A percentile compares a stretch with the other conserved stretches of the same genome.
phyloP scores from a whole-genome alignment of 306 rosid species.

The Fagus sylvatica region DNA sequence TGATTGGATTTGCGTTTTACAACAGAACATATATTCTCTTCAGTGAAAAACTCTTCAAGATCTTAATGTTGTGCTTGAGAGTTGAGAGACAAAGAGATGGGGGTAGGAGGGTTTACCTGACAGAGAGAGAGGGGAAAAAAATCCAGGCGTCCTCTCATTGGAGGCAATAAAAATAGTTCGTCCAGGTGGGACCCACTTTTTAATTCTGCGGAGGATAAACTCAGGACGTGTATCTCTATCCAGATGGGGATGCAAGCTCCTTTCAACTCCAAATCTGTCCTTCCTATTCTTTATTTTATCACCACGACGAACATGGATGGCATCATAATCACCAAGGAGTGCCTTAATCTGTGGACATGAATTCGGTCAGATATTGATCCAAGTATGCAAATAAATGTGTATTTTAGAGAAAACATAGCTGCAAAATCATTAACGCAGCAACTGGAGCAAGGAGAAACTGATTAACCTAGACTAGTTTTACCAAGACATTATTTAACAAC shows the following conservation, averaged over 20 bases:
- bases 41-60: slow-evolving; percentile 13
- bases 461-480: not conserved
- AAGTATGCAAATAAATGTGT: not conserved
- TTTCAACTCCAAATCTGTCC: slow-evolving; percentile 77
- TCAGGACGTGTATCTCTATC: slow-evolving; percentile 92
- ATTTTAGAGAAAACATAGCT: too few relatives aligned
- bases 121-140: slow-evolving; percentile 87
- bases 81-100: slow-evolving; percentile 3
- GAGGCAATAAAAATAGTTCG: slow-evolving; percentile 89
- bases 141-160: slow-evolving; percentile 87
- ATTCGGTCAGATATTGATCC: slow-evolving; percentile 20
- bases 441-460: not conserved
- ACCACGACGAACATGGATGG: slow-evolving; percentile 98
- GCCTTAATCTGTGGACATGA: slow-evolving; percentile 49
- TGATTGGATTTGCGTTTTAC: not conserved
- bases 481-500: not conserved
- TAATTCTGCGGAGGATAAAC: slow-evolving; percentile 71
- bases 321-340: slow-evolving; percentile 65
- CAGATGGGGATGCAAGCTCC: slow-evolving; percentile 86
- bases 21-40: not conserved
- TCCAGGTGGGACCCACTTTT: slow-evolving; percentile 86
- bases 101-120: slow-evolving; percentile 43
- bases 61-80: slow-evolving; percentile 3
- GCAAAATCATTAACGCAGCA: not conserved
- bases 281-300: slow-evolving; percentile 90